Percentiles rank a stretch among this genome's conserved stretches.
These are phyloP conservation scores for Pseudoturritis turrita DNA, from an alignment of 345 rosid genomes.

Conservation along the genomic window DNA sequence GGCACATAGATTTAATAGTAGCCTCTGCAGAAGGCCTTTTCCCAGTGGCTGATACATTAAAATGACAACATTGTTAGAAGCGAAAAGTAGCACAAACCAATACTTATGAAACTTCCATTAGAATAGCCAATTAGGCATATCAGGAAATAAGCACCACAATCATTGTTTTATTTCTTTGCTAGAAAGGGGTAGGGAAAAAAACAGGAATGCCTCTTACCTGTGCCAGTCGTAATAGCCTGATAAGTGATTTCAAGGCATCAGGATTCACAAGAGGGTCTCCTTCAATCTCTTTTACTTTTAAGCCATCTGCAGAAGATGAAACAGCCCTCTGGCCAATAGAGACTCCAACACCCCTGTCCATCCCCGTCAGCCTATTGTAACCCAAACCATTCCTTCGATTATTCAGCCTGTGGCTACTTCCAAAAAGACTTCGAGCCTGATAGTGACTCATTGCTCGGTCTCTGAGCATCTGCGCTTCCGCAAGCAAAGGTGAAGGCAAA, in stretches of 20 bases:
- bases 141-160: neutral
- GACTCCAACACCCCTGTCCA: conserved; percentile 96
- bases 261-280: conserved; percentile 82
- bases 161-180: neutral
- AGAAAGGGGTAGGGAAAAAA: neutral
- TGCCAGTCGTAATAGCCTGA: conserved; percentile 77
- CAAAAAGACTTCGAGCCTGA: conserved; percentile 89
- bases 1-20: conserved; percentile 79
- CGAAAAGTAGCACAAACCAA: neutral
- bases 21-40: conserved; percentile 92
- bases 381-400: conserved; percentile 88
- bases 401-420: conserved; percentile 67
- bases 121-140: neutral
- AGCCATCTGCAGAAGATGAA: conserved; percentile 58
- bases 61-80: conserved; percentile 23
- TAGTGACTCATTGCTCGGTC: conserved; percentile 98
- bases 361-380: conserved; percentile 75
- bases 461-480: conserved; percentile 97
- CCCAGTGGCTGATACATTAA: conserved; percentile 70
- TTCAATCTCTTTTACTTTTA: conserved; percentile 73
- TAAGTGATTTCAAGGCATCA: conserved; percentile 69
- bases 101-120: neutral
- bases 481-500: conserved; percentile 84
- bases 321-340: conserved; percentile 66
- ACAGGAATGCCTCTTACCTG: conserved; percentile 50